These are phyloP conservation scores for Zizania latifolia DNA, from an alignment of 176 grass and related monocot genomes.

Conservation along the genomic window DNA sequence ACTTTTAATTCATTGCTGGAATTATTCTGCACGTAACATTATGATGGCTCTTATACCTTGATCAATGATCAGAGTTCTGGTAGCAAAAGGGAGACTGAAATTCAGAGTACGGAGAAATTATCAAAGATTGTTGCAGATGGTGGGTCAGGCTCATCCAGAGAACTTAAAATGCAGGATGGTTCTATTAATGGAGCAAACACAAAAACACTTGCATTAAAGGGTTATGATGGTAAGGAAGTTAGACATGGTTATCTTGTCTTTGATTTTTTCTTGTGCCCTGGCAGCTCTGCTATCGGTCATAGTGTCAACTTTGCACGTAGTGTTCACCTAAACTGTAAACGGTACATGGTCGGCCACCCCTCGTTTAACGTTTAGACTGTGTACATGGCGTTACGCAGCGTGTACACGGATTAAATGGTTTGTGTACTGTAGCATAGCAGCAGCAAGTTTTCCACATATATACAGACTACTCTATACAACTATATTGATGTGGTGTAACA, in stretches of 20 bases:
- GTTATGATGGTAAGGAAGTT: slow-evolving; percentile 24
- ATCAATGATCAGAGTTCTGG: slow-evolving; percentile 72
- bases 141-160: slow-evolving; percentile 43
- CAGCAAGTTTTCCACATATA: too few relatives aligned
- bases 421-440: too few relatives aligned
- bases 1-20: slow-evolving; percentile 3
- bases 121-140: slow-evolving; percentile 34
- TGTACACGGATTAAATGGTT: too few relatives aligned
- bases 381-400: too few relatives aligned
- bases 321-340: too few relatives aligned
- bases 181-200: slow-evolving; percentile 24
- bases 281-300: neutral
- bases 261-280: neutral
- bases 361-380: too few relatives aligned
- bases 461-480: too few relatives aligned
- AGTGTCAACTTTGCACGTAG: neutral
- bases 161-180: slow-evolving; percentile 33
- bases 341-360: too few relatives aligned
- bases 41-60: neutral
- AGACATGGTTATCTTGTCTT: slow-evolving; percentile 20
- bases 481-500: too few relatives aligned
- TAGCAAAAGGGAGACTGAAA: slow-evolving; percentile 63
- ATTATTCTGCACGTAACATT: slow-evolving; percentile 2
- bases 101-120: slow-evolving; percentile 58
- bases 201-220: slow-evolving; percentile 29